These are phyloP conservation scores for Mortierella hygrophila DNA, from an alignment of 192 early-diverging fungal species.

Conservation along the genomic window DNA sequence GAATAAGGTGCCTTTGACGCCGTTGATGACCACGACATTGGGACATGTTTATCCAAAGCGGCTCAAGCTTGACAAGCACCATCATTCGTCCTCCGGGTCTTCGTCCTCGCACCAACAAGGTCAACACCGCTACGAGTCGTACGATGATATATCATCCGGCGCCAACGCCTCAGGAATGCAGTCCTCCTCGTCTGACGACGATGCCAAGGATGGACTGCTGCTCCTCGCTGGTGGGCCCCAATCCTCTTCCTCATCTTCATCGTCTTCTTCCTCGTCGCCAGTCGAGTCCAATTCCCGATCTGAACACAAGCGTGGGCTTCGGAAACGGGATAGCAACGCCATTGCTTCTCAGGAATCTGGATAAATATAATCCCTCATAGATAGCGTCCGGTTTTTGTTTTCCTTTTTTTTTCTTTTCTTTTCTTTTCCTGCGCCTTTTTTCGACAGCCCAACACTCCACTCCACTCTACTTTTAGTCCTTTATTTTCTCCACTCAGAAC, in stretches of 20 bases:
- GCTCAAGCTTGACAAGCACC: slow-evolving; percentile 23
- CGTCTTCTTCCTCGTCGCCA: not conserved
- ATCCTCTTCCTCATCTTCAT: not conserved
- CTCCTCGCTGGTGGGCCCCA: slow-evolving; percentile 12
- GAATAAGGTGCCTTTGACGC: slow-evolving; percentile 30
- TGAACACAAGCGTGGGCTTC: not conserved
- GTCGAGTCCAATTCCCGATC: not conserved
- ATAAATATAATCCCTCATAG: not conserved
- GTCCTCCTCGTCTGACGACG: slow-evolving; percentile 35
- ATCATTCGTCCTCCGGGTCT: not conserved
- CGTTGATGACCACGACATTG: slow-evolving; percentile 46
- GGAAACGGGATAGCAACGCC: not conserved
- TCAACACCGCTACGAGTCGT: not conserved
- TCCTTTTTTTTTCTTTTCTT: no score
- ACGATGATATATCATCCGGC: not conserved
- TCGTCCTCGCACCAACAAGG: not conserved
- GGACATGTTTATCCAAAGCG: slow-evolving; percentile 28
- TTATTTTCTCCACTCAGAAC: no score
- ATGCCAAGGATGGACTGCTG: slow-evolving; percentile 44
- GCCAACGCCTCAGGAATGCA: not conserved
- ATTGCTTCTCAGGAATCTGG: not conserved
- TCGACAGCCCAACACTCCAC: not conserved
- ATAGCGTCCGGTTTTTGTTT: no score
- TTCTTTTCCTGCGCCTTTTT: not conserved
- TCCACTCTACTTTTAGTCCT: not conserved